phyloP scores from a whole-genome alignment of 371 early-diverging fungal genomes.

The Rhizopus microsporus region DNA sequence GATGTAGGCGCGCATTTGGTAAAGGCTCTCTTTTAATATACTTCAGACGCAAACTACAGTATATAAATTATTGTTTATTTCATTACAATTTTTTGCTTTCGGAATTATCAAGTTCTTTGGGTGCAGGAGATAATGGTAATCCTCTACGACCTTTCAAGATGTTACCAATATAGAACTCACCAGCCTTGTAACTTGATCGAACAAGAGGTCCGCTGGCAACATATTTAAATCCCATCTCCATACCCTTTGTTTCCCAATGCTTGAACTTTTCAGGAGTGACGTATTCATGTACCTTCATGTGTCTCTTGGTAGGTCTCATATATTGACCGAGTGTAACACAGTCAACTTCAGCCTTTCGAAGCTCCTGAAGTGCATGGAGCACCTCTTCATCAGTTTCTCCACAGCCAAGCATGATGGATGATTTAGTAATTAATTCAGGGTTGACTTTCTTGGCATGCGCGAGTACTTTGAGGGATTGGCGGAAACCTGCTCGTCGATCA shows the following conservation, averaged over 20 bases:
- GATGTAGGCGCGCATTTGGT: not conserved
- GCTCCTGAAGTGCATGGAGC: constrained; percentile 80
- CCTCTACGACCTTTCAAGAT: constrained; percentile 66
- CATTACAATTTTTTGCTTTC: constrained; percentile 1
- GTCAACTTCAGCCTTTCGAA: constrained; percentile 88
- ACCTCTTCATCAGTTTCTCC: constrained; percentile 97
- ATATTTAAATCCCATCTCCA: constrained; percentile 91
- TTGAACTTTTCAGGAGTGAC: constrained; percentile 93
- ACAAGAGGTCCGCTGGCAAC: constrained; percentile 96
- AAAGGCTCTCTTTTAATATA: not conserved
- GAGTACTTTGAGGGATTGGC: constrained; percentile 88
- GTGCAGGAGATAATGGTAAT: constrained; percentile 24
- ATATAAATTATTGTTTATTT: not conserved
- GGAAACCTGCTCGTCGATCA: constrained; percentile 93
- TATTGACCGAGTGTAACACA: constrained; percentile 98
- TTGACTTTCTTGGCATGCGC: constrained; percentile 82
- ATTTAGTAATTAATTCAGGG: constrained; percentile 90
- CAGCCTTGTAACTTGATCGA: constrained; percentile 95
- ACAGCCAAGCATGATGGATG: constrained; percentile 96
- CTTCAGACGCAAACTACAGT: not conserved
- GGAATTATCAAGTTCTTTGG: not conserved
- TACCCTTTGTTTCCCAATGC: constrained; percentile 84
- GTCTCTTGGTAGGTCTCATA: constrained; percentile 98
- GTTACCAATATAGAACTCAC: constrained; percentile 95
- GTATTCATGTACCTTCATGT: constrained; percentile 97